phyloP scores from a whole-genome alignment of 345 rosid genomes.

The Geranium rotundifolium region DNA sequence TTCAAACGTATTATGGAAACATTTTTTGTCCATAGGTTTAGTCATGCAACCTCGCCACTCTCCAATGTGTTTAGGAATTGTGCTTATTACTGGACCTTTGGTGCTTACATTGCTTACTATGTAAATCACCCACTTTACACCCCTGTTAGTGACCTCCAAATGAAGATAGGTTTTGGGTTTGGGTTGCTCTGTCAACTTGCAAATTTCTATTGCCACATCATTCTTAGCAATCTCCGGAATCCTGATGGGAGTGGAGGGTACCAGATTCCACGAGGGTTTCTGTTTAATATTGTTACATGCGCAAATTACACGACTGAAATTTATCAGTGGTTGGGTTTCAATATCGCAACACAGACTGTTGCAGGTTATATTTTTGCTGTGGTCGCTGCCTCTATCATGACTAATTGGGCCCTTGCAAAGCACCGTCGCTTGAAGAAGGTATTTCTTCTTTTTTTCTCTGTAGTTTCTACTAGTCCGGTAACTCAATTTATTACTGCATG shows the following conservation, averaged over 20 bases:
- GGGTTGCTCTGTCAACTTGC: slow-evolving; percentile 69
- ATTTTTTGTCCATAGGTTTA: slow-evolving; percentile 81
- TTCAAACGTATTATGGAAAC: slow-evolving; percentile 92
- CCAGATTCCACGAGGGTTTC: slow-evolving; percentile 86
- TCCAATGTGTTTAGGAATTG: slow-evolving; percentile 90
- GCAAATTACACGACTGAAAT: slow-evolving; percentile 97
- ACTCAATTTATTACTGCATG: not conserved
- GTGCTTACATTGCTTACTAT: slow-evolving; percentile 75
- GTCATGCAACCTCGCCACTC: slow-evolving; percentile 91
- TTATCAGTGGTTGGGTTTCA: slow-evolving; percentile 97
- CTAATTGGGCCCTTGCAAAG: slow-evolving; percentile 97
- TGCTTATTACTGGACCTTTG: slow-evolving; percentile 90
- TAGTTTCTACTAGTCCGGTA: not conserved
- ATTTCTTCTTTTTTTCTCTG: slow-evolving; percentile 3
- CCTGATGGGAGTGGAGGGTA: slow-evolving; percentile 69
- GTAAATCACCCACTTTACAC: slow-evolving; percentile 93
- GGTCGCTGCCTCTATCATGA: slow-evolving; percentile 81
- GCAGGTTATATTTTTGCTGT: slow-evolving; percentile 78
- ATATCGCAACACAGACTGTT: slow-evolving; percentile 83
- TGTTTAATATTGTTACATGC: slow-evolving; percentile 89
- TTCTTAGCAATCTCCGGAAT: slow-evolving; percentile 69
- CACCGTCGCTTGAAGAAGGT: slow-evolving; percentile 91
- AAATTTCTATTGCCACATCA: slow-evolving; percentile 81
- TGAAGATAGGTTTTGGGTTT: slow-evolving; percentile 90
- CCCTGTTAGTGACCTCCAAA: slow-evolving; percentile 75